Evolutionary conservation across 441 rosid genomes (phyloP).

Genomic region (Biscutella auriculata): DNA sequence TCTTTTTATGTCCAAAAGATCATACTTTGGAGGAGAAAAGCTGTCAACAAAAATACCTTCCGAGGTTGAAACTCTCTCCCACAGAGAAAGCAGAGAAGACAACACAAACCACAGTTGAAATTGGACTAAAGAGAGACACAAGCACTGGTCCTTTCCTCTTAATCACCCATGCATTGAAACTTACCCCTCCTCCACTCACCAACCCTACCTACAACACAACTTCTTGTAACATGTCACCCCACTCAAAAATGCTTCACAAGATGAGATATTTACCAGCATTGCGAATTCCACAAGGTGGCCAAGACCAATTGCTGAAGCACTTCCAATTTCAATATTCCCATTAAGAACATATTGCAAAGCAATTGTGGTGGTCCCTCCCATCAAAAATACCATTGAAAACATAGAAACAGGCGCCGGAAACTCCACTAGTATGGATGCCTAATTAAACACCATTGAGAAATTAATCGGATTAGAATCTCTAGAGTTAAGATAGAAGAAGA

Average conservation of each 20-base stretch:
- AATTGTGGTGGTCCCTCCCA: constrained; percentile 46
- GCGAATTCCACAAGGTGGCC: constrained; percentile 33
- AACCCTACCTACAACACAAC: constrained; percentile 38
- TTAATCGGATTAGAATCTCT: not conserved
- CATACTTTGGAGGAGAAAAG: not conserved
- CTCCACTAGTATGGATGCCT: constrained; percentile 61
- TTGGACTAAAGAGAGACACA: constrained; percentile 74
- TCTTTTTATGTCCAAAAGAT: not conserved
- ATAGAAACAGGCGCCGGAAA: constrained; percentile 82
- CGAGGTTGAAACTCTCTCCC: constrained; percentile 47
- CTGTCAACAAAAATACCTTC: constrained; percentile 38
- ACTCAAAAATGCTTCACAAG: not conserved
- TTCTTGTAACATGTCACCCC: not conserved
- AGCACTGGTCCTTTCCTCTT: constrained; percentile 79
- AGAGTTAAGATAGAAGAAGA: not conserved
- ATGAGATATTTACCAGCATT: constrained; percentile 31
- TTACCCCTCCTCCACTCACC: constrained; percentile 40
- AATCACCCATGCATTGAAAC: constrained; percentile 90
- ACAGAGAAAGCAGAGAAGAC: constrained; percentile 47
- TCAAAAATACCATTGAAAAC: constrained; percentile 51
- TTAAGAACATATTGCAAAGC: constrained; percentile 34
- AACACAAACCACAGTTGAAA: constrained; percentile 60
- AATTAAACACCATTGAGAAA: not conserved
- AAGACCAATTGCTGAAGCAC: constrained; percentile 30
- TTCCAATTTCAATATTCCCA: constrained; percentile 23